Conservation (phyloP, 768 basidiomycete genomes). For the Naganishia vishniacii region DNA sequence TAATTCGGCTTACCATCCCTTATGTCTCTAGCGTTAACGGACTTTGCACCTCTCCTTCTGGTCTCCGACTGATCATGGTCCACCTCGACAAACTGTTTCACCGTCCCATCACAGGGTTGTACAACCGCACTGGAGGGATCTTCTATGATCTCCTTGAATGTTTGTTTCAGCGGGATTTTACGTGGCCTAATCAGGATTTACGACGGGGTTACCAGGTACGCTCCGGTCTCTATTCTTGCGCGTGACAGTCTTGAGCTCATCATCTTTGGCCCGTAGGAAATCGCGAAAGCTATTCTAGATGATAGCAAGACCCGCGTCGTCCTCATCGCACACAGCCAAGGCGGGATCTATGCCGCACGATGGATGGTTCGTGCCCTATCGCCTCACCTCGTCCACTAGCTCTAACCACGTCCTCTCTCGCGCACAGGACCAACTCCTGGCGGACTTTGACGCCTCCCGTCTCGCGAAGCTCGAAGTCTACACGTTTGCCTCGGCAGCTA, state of each 20-base stretch:
- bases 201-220: conserved; percentile 32
- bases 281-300: conserved; percentile 28
- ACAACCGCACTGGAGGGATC: conserved; percentile 38
- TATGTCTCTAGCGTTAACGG: conserved; percentile 37
- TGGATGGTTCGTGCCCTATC: not conserved
- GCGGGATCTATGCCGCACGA: conserved; percentile 33
- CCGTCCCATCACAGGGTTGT: conserved; percentile 33
- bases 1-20: no score
- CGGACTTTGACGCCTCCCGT: conserved; percentile 32
- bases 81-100: conserved; percentile 30
- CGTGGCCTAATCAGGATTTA: conserved; percentile 27
- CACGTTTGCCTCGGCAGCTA: conserved; percentile 40
- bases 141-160: conserved; percentile 41
- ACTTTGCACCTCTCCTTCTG: conserved; percentile 32
- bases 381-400: not conserved
- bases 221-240: not conserved
- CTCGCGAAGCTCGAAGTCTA: conserved; percentile 39
- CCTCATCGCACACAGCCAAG: conserved; percentile 40
- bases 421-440: conserved; percentile 35
- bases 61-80: conserved; percentile 33
- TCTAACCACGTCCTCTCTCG: no score
- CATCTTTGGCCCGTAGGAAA: conserved; percentile 12
- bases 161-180: conserved; percentile 37
- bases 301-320: conserved; percentile 33
- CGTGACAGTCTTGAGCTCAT: not conserved